Percentiles rank a stretch among this genome's conserved stretches.
These are phyloP conservation scores for Chenopodium formosanum DNA, from an alignment of 148 eudicot species.

Conservation along the genomic window DNA sequence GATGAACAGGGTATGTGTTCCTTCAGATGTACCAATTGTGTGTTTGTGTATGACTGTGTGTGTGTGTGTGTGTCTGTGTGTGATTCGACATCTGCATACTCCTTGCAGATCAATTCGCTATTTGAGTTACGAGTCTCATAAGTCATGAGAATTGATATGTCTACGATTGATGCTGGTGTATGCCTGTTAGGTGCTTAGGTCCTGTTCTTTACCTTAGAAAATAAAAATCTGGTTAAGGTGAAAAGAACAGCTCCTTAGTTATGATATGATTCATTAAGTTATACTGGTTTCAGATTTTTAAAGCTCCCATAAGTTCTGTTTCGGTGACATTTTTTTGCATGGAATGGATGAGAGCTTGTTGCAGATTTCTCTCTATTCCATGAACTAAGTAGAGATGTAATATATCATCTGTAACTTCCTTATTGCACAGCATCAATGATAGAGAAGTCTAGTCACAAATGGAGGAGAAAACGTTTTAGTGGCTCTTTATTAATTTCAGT, in stretches of 20 bases:
- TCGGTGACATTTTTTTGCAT: not conserved
- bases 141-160: not conserved
- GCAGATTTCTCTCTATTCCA: not conserved
- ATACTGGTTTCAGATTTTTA: not conserved
- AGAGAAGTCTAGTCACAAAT: not conserved
- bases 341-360: not conserved
- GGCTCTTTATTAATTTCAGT: no score
- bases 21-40: not conserved
- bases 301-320: not conserved
- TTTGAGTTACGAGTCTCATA: not conserved
- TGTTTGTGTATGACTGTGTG: not conserved
- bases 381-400: not conserved
- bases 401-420: not conserved
- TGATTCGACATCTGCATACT: not conserved
- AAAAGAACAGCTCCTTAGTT: not conserved
- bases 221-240: not conserved
- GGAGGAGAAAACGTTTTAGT: not conserved
- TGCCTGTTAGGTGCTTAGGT: not conserved
- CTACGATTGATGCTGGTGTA: not conserved
- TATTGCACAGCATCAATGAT: not conserved
- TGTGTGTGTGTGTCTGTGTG: not conserved
- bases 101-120: not conserved
- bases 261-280: not conserved
- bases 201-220: not conserved
- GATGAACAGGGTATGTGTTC: conserved; percentile 77